Evolutionary conservation across 345 rosid genomes (phyloP), one percentile per base, ranked within the genome.

Genomic region (Carallia pectinifolia): DNA sequence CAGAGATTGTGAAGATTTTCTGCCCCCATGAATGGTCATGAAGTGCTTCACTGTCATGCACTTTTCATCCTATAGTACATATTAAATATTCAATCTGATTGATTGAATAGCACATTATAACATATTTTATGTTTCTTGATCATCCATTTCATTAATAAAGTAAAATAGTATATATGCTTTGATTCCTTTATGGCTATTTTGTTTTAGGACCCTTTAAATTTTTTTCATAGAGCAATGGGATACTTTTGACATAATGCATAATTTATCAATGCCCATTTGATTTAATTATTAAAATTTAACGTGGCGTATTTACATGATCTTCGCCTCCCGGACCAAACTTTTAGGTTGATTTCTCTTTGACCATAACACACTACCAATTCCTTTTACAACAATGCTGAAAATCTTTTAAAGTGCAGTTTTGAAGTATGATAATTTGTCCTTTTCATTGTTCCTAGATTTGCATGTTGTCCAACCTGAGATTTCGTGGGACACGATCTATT

Each of bases 1-100:
- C 60, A 19, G 31, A 56, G 60, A 79, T 81, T 77, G 72, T 75
- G 52, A 47, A 71, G 83, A 79, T 84, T 81, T 81, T 53, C 58
- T 75, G 79, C 62, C 72, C 69, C 81, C 71, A 54, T 64, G 68
- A 70, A 76, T 70, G 74, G 74, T 53, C 71, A 64, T 23, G 23
- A 23, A 72, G 44, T 29, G 59, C 79, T 65, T 31, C 15, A 56
- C 60, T 53, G 56, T 48, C 68, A 44, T 53, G 16, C 68, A 61
- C 79, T 64, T 70, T 70, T 75, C 61, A 72, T 53, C 66, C 64
- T 29, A 8, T 62, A 50, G 7, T 34, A 56, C 39, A 66, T 39
- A 66, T 73, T 70, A 64, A 50, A 56, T 71, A 47, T 59, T 6
- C 65, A 53, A 63, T 19, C 23, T 59, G 71, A 59, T 63, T 75